phyloP scores from a whole-genome alignment of 2,329 filamentous ascomycete species.

The Ceratocystis cubensis region DNA sequence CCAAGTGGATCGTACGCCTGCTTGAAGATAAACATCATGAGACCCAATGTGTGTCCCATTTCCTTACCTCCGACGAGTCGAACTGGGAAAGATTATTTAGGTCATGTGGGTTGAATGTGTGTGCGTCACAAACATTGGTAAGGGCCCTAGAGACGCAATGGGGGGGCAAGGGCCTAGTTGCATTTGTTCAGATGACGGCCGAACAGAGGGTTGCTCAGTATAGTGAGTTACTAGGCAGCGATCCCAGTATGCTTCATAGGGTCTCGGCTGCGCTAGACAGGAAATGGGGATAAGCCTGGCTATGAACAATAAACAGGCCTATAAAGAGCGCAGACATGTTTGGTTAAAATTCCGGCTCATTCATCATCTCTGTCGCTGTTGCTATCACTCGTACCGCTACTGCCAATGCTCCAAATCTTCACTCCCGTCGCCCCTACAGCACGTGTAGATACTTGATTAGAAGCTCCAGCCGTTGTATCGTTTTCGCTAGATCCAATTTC shows the following conservation, averaged over 20 bases:
- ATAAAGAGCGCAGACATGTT: neutral
- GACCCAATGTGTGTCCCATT: slow-evolving; percentile 26
- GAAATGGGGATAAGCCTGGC: neutral
- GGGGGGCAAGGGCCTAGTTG: slow-evolving; percentile 26
- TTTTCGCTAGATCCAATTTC: slow-evolving; percentile 24
- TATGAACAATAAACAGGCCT: neutral
- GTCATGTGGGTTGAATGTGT: slow-evolving; percentile 29
- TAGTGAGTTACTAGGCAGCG: slow-evolving; percentile 25
- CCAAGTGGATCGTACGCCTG: slow-evolving; percentile 42
- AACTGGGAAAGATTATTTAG: slow-evolving; percentile 32
- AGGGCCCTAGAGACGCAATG: slow-evolving; percentile 24
- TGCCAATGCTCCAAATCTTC: slow-evolving; percentile 19
- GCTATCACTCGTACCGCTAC: neutral
- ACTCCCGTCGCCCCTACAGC: slow-evolving; percentile 13
- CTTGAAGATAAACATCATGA: slow-evolving; percentile 36
- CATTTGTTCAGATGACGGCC: slow-evolving; percentile 27
- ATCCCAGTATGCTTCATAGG: neutral
- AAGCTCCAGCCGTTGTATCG: neutral
- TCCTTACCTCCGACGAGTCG: slow-evolving; percentile 32
- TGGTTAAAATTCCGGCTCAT: neutral
- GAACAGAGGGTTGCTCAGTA: slow-evolving; percentile 25
- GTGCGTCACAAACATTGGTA: slow-evolving; percentile 29
- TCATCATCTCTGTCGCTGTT: neutral
- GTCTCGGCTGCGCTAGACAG: neutral
- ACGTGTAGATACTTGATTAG: neutral